These are phyloP conservation scores for Chaetomium tenue DNA, from an alignment of 495 filamentous ascomycete genomes.

Conservation along the genomic window DNA sequence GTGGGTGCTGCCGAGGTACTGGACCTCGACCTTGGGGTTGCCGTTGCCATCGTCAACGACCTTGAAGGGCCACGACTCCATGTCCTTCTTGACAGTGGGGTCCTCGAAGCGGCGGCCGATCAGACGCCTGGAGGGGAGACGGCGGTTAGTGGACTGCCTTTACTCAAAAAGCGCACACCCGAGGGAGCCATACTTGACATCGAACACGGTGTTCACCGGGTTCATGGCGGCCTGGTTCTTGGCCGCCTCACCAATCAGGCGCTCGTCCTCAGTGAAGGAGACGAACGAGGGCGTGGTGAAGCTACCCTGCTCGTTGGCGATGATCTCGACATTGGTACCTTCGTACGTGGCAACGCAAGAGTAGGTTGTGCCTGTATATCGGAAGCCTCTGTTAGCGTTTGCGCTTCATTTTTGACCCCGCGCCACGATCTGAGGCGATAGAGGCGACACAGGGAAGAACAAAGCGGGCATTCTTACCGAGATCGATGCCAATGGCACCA, in stretches of 20 bases:
- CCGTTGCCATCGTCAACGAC: constrained; percentile 75
- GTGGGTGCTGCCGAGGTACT: constrained; percentile 94
- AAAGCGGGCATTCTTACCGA: constrained; percentile 63
- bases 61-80: constrained; percentile 98
- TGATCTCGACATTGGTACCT: constrained; percentile 98
- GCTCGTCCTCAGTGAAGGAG: constrained; percentile 96
- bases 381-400: constrained; percentile 16
- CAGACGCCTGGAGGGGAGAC: constrained; percentile 60
- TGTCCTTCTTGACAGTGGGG: constrained; percentile 95
- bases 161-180: not conserved
- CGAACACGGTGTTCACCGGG: constrained; percentile 95
- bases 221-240: constrained; percentile 99
- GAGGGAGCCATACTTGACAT: constrained; percentile 66
- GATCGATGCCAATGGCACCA: constrained; percentile 99
- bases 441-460: not conserved
- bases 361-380: constrained; percentile 85
- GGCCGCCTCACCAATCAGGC: constrained; percentile 96
- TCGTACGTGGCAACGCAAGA: constrained; percentile 99
- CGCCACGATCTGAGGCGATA: not conserved
- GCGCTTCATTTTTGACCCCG: constrained; percentile 16
- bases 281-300: constrained; percentile 98
- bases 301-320: constrained; percentile 99
- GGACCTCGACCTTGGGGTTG: constrained; percentile 89
- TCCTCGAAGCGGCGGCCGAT: constrained; percentile 94
- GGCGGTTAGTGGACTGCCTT: constrained; percentile 31